Conservation (phyloP, 1,284 basidiomycete species). For the Rhizoctonia solani region DNA sequence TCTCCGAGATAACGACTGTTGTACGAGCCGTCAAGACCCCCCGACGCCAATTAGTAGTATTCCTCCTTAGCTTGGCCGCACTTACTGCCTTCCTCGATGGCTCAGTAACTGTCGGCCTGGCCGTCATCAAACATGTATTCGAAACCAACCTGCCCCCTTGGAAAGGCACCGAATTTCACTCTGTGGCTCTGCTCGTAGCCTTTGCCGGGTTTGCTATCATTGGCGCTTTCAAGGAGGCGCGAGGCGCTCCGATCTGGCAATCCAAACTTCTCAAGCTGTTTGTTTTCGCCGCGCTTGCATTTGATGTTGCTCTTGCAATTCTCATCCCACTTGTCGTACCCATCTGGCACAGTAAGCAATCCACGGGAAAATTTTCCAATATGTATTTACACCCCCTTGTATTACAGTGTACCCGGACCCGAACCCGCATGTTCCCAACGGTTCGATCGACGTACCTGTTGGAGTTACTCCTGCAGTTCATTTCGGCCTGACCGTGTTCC, state of each 20-base stretch:
- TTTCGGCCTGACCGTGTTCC: constrained; percentile 63
- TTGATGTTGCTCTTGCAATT: constrained; percentile 63
- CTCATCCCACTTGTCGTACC: constrained; percentile 56
- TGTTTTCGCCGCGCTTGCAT: constrained; percentile 55
- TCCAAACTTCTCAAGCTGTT: constrained; percentile 60
- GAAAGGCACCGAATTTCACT: constrained; percentile 60
- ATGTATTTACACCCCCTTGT: background rate
- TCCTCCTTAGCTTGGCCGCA: constrained; percentile 61
- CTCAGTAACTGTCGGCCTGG: constrained; percentile 63
- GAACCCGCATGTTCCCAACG: constrained; percentile 40
- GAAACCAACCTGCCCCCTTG: constrained; percentile 47
- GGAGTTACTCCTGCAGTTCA: constrained; percentile 58
- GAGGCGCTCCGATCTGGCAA: constrained; percentile 71
- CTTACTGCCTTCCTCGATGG: constrained; percentile 42
- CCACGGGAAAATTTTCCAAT: too few relatives aligned
- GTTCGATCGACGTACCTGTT: constrained; percentile 46
- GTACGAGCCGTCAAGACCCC: constrained; percentile 48
- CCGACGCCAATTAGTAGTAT: constrained; percentile 70
- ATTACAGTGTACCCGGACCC: background rate
- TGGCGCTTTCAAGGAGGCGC: constrained; percentile 74
- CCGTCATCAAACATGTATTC: constrained; percentile 68
- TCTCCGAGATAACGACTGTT: constrained; percentile 7
- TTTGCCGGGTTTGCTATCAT: constrained; percentile 70
- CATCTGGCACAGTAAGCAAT: constrained; percentile 51
- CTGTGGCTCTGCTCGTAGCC: constrained; percentile 59